Conservation (phyloP, 257 asterid species). For the Coffea canephora region DNA sequence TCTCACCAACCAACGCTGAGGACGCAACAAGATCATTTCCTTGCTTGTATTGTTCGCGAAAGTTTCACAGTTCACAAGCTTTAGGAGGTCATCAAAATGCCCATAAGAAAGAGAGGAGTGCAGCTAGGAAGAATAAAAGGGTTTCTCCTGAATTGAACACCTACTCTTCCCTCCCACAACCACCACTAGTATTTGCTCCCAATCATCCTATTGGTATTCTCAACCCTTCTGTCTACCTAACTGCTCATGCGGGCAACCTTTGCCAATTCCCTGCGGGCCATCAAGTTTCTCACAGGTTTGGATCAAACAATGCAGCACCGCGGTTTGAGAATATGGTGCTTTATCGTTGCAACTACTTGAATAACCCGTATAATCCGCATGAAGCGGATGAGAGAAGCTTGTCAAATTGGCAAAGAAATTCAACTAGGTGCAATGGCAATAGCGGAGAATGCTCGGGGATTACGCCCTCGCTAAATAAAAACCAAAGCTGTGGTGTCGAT, state of each 20-base stretch:
- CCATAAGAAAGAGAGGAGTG: constrained; percentile 83
- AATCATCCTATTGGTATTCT: constrained; percentile 52
- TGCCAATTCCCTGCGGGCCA: constrained; percentile 31
- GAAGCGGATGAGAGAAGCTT: constrained; percentile 42
- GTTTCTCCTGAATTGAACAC: constrained; percentile 19
- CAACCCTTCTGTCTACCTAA: constrained; percentile 46
- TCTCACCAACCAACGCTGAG: constrained; percentile 29
- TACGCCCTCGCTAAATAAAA: not conserved
- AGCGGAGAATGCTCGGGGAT: constrained; percentile 23
- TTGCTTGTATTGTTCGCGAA: constrained; percentile 73
- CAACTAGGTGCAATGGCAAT: constrained; percentile 16
- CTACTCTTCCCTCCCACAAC: constrained; percentile 30
- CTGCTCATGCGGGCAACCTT: constrained; percentile 54
- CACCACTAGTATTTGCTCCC: constrained; percentile 49
- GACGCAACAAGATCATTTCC: constrained; percentile 64
- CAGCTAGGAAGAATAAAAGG: constrained; percentile 64
- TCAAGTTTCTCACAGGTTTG: constrained; percentile 28
- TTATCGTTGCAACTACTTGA: constrained; percentile 38
- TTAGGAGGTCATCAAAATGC: constrained; percentile 97
- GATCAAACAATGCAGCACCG: constrained; percentile 33
- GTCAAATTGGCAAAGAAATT: constrained; percentile 42
- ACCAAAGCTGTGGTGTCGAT: constrained; percentile 18
- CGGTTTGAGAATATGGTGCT: constrained; percentile 40
- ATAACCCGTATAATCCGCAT: constrained; percentile 21
- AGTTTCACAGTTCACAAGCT: constrained; percentile 90